Conservation (phyloP, 768 basidiomycete species). For the Lactarius evosmus region DNA sequence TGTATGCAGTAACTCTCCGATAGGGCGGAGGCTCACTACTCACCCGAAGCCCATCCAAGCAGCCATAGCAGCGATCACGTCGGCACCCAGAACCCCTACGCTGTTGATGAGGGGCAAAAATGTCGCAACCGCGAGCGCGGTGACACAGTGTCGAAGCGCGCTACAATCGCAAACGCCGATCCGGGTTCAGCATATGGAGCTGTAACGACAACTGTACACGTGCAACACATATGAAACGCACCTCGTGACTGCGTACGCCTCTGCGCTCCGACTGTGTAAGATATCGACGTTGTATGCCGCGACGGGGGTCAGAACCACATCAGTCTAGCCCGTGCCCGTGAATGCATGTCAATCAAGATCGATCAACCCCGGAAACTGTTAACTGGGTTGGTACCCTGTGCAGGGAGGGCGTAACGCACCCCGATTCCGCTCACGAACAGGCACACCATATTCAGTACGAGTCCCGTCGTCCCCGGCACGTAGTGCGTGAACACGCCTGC, state of each 20-base stretch:
- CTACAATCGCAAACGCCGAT: constrained; percentile 33
- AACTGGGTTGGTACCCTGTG: not conserved
- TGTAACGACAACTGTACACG: not conserved
- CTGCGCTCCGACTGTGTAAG: constrained; percentile 57
- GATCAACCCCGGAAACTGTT: not conserved
- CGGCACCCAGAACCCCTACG: constrained; percentile 50
- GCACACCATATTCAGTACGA: constrained; percentile 50
- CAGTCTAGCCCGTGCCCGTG: constrained; percentile 40
- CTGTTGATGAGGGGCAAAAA: constrained; percentile 54
- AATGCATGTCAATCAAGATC: not conserved
- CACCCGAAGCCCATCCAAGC: constrained; percentile 53
- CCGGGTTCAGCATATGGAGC: not conserved
- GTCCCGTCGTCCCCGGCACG: constrained; percentile 47
- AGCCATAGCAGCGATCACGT: constrained; percentile 45
- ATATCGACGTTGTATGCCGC: constrained; percentile 60
- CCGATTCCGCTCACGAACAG: constrained; percentile 65
- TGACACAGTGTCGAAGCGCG: constrained; percentile 45
- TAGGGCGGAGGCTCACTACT: constrained; percentile 29
- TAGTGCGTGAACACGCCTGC: constrained; percentile 52
- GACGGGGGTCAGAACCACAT: constrained; percentile 52
- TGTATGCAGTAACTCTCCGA: not conserved
- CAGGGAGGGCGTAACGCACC: constrained; percentile 37
- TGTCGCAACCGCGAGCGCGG: constrained; percentile 42
- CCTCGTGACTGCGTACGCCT: constrained; percentile 57
- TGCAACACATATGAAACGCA: constrained; percentile 34